Conservation (phyloP, 371 early-diverging fungal species). For the Dipsacomyces acuminosporus region DNA sequence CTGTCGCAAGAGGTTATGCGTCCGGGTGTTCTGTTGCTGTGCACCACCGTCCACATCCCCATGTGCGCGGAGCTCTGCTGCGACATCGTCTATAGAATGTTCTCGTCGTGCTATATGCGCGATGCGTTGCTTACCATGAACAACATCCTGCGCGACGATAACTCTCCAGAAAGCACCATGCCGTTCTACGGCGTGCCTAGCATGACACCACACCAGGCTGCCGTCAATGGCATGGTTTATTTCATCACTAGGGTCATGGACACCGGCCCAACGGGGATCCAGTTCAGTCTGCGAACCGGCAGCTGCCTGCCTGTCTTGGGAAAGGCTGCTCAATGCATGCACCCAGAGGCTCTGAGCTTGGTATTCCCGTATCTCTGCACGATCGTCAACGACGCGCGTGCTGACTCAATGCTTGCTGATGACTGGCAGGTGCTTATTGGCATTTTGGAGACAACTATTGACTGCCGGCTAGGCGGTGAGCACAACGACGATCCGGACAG, state of each 20-base stretch:
- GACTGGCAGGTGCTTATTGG: conserved; percentile 33
- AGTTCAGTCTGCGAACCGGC: conserved; percentile 43
- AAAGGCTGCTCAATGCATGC: conserved; percentile 37
- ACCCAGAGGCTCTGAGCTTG: conserved; percentile 31
- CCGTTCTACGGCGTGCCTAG: conserved; percentile 8
- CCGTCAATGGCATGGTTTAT: conserved; percentile 44
- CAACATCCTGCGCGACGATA: conserved; percentile 29
- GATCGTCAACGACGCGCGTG: conserved; percentile 37
- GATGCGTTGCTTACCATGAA: conserved; percentile 41
- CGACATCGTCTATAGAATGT: conserved; percentile 33
- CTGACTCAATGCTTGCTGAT: conserved; percentile 32
- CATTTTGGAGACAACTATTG: conserved; percentile 27
- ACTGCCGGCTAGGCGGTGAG: conserved; percentile 18
- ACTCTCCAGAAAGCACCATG: conserved; percentile 14
- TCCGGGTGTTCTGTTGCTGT: conserved; percentile 26
- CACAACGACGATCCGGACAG: conserved; percentile 4
- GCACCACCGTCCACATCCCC: conserved; percentile 23
- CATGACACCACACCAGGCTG: conserved; percentile 34
- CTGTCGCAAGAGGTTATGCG: conserved; percentile 19
- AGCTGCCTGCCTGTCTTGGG: conserved; percentile 42
- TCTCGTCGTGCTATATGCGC: conserved; percentile 47
- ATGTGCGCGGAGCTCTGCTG: conserved; percentile 28
- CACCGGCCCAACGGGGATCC: conserved; percentile 37
- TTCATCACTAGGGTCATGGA: conserved; percentile 45
- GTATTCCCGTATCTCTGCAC: conserved; percentile 39